These are phyloP conservation scores for Scheffersomyces insectosa DNA, from an alignment of 1,139 yeast genomes.

Conservation along the genomic window DNA sequence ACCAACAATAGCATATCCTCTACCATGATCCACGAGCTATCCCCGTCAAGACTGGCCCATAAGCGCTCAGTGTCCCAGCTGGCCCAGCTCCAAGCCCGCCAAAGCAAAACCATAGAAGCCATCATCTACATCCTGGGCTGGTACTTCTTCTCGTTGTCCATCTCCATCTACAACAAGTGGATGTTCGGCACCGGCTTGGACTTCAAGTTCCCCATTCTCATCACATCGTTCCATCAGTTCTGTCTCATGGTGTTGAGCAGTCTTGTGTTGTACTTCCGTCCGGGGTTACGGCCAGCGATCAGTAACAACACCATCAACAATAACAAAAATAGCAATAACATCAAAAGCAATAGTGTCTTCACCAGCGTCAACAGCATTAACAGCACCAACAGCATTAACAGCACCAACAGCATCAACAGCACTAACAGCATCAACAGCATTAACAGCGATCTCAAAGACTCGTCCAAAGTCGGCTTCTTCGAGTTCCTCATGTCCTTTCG, in stretches of 20 bases:
- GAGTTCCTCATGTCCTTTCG: conserved; percentile 17
- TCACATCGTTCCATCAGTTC: conserved; percentile 84
- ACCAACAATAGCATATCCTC: too few species aligned
- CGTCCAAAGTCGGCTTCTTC: conserved; percentile 1
- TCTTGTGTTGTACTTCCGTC: conserved; percentile 44
- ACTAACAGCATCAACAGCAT: too few species aligned
- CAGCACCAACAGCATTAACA: too few species aligned
- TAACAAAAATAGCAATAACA: background rate
- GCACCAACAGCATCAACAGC: conserved; percentile 6
- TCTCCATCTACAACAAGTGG: conserved; percentile 95
- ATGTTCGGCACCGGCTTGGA: conserved; percentile 80
- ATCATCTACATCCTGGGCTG: conserved; percentile 40
- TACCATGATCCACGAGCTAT: too few species aligned
- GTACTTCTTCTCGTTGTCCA: conserved; percentile 66
- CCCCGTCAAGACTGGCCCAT: too few species aligned
- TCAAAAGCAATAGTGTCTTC: too few species aligned
- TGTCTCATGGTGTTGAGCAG: conserved; percentile 57
- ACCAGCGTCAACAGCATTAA: too few species aligned
- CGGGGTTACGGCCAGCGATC: conserved; percentile 47
- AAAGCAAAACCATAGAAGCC: conserved; percentile 8
- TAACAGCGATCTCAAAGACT: conserved; percentile 7
- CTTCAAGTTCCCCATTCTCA: conserved; percentile 78
- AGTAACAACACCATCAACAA: conserved; percentile 16
- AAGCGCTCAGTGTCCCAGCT: too few species aligned
- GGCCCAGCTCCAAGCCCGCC: too few species aligned